Evolutionary conservation across 768 basidiomycete species (phyloP), one percentile per base, ranked within the genome.

Genomic region (Phaeotremella skinneri): DNA sequence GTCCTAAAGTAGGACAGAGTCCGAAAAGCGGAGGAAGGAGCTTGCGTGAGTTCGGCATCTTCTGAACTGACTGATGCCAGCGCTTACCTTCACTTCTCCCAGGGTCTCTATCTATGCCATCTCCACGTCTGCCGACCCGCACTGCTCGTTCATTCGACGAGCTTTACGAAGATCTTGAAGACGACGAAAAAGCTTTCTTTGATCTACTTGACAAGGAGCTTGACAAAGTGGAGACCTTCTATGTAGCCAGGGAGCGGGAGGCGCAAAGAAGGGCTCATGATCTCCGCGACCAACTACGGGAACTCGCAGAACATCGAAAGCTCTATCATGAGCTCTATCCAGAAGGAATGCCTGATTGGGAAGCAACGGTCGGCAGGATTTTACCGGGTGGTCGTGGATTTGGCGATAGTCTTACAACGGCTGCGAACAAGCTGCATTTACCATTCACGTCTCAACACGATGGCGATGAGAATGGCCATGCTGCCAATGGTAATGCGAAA

Each of bases 151-250:
- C 72, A 9, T 68, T 80, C 26, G 67, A 73, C 0, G 76, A 80
- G 20, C 63, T 81, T 20, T 72, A 88, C 17, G 80, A 82, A 3
- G 75, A 81, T 9, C 79, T 92, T 20, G 81, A 85, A 13, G 80
- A 84, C 0, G 78, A 81, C 23, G 87, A 93, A 69, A 70, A 78
- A 29, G 80, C 80, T 4, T 98, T 96, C 79, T 89, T 98, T 59
- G 81, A 83, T 2, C 80, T 84, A 23, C 81, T 97, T 5, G 89
- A 96, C 64, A 72, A 72, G 0, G 87, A 99, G 72, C 79, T 97
- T 2, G 84, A 87, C 21, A 96, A 94, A 75, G 84, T 97, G 13
- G 89, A 89, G 59, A 78, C 79, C 0, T 99, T 99, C 76, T 98
- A 90, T 73, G 68, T 82, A 4, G 84, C 83, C 25, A 82, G 91